These are phyloP conservation scores for Tolypocladium cylindrosporum DNA, from an alignment of 2,329 filamentous ascomycete genomes.

Conservation along the genomic window DNA sequence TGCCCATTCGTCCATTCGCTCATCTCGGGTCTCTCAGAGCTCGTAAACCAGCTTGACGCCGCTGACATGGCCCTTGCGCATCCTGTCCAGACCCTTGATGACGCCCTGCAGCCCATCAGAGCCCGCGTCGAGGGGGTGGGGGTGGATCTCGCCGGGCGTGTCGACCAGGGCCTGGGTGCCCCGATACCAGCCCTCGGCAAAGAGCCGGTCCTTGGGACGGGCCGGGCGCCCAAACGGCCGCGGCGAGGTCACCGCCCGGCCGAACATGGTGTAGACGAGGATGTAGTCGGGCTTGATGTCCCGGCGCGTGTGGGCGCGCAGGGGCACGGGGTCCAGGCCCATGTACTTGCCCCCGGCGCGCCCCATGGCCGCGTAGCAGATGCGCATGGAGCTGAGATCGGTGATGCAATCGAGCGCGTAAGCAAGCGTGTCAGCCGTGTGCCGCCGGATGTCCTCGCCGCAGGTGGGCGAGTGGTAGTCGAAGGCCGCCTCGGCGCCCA, in stretches of 20 bases:
- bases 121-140: not conserved
- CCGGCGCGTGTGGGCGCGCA: slow-evolving; percentile 13
- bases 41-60: not conserved
- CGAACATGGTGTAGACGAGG: slow-evolving; percentile 8
- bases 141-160: not conserved
- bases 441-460: not conserved
- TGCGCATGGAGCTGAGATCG: slow-evolving; percentile 3
- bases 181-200: not conserved
- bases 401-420: not conserved
- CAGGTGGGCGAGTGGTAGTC: not conserved
- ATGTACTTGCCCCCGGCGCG: slow-evolving; percentile 8
- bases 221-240: not conserved
- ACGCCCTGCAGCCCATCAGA: not conserved
- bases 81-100: not conserved
- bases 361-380: slow-evolving; percentile 9
- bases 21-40: not conserved
- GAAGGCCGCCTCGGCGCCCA: not conserved
- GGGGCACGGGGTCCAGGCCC: slow-evolving; percentile 10
- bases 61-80: not conserved
- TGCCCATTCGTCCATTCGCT: too few species aligned
- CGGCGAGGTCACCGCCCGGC: not conserved
- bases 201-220: not conserved
- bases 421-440: not conserved
- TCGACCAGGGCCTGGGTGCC: not conserved
- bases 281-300: slow-evolving; percentile 11